phyloP scores from a whole-genome alignment of 2,329 filamentous ascomycete genomes.

The Decorospora gaudefroyi region DNA sequence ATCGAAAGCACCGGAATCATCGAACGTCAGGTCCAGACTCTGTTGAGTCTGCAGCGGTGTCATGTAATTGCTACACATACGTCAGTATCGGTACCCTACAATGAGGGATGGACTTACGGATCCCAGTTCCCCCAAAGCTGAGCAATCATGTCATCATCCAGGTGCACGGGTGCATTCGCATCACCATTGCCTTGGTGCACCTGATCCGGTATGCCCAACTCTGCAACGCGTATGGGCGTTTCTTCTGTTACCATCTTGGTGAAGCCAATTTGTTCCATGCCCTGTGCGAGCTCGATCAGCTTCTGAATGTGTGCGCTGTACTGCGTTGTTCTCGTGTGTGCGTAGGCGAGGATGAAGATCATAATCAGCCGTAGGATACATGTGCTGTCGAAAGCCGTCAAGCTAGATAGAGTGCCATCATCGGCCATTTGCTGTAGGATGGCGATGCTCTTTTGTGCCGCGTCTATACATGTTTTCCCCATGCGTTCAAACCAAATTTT shows the following conservation, averaged over 20 bases:
- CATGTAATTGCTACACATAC: conserved; percentile 34
- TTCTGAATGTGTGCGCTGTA: conserved; percentile 37
- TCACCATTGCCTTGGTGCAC: conserved; percentile 2
- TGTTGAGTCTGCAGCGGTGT: conserved; percentile 43
- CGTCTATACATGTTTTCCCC: conserved; percentile 42
- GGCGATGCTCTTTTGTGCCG: conserved; percentile 35
- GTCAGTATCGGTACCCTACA: not conserved
- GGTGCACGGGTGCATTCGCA: conserved; percentile 19
- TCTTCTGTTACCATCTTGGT: conserved; percentile 44
- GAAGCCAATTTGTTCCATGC: conserved; percentile 45
- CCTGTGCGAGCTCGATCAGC: conserved; percentile 25
- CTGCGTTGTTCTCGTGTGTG: conserved; percentile 34
- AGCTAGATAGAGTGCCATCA: conserved; percentile 34
- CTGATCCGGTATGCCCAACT: conserved; percentile 36
- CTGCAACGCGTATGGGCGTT: conserved; percentile 38
- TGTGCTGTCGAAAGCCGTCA: conserved; percentile 46
- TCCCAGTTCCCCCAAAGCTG: conserved; percentile 43
- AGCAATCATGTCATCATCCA: conserved; percentile 37
- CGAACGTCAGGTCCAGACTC: conserved; percentile 40
- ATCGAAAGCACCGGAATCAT: conserved; percentile 40
- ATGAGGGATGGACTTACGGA: conserved; percentile 26
- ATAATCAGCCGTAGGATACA: conserved; percentile 41
- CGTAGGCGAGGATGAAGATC: conserved; percentile 45
- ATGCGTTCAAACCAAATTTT: conserved; percentile 43
- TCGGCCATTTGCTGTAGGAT: conserved; percentile 39